Evolutionary conservation across 2,329 filamentous ascomycete species (phyloP).

Genomic region (Domatiomyces globalis): DNA sequence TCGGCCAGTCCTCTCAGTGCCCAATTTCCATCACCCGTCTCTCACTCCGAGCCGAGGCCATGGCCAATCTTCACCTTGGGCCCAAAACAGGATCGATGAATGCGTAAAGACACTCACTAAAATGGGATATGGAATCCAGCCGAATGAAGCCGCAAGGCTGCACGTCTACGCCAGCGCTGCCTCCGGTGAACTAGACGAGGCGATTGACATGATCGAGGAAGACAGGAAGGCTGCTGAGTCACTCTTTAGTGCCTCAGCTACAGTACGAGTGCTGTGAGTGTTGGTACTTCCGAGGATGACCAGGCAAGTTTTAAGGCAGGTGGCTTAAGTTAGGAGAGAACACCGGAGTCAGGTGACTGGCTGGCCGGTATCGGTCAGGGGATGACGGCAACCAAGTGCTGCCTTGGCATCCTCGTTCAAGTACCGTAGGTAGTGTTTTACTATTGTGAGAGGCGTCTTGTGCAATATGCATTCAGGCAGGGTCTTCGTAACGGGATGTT

Average conservation of each 20-base stretch:
- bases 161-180: slow-evolving; percentile 32
- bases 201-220: slow-evolving; percentile 39
- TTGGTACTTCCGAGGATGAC: neutral
- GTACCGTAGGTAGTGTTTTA: no score
- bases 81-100: slow-evolving; percentile 10
- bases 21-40: neutral
- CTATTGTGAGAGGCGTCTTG: no score
- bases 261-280: neutral
- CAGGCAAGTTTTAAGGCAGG: no score
- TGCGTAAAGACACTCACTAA: slow-evolving; percentile 28
- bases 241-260: neutral
- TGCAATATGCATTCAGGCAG: no score
- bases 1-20: neutral
- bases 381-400: no score
- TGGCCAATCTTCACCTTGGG: neutral
- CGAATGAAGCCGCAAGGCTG: slow-evolving; percentile 27
- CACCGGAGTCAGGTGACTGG: no score
- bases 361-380: no score
- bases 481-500: no score
- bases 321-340: no score
- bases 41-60: neutral
- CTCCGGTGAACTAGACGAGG: slow-evolving; percentile 29
- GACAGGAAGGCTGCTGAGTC: slow-evolving; percentile 25
- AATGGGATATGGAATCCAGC: slow-evolving; percentile 28
- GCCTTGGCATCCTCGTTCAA: no score